Evolutionary conservation across 108 stramenopile genomes (phyloP), one percentile per base, ranked within the genome.

Genomic region (Cylindrotheca closterium): DNA sequence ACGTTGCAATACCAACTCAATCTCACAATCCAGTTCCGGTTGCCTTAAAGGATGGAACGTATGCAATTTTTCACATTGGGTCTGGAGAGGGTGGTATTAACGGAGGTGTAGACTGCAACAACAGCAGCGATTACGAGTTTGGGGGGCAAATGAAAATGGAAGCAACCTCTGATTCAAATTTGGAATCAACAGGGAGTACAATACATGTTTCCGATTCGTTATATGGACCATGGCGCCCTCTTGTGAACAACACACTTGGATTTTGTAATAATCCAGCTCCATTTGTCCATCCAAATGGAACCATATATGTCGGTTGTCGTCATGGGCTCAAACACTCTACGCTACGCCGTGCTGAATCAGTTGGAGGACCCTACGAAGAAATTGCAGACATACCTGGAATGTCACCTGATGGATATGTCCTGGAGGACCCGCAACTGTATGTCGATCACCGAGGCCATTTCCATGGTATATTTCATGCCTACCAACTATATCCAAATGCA

Each of bases 191-290:
- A 2, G 63, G 63, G 18, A 47, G 45, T 5, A 64, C 63, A 2
- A 64, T 64, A 27, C 63, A 64, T 52, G 63, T 64, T 22, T 64
- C 63, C 63, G 17, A 47, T 3, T 64, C 63, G 19, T 49, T 64
- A 27, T 19, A 64, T 52, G 63, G 63, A 25, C 63, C 63, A n/a
- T 64, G 63, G 63, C 22, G 10, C 26, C 63, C 63, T 23, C 49
- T 64, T 27, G 1, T 22, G 47, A 4, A 34, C 19, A 51, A 64
- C 8, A 33, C 63, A 3, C 63, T 64, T 1, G 22, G 24, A 2
- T 28, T 18, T 4, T 64, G 63, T 52, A 51, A 51, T 49, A 64
- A 64, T 51, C 63, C 63, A 26, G 45, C 63, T 15, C 63, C 63
- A 52, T 64, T 49, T 32, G 63, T 64, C 3, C 63, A 64, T 46